phyloP scores from a whole-genome alignment of 164 flowering plant species.

The grape (Vitis vinifera) region ASM3070453v1 NC_081810.1:3697501-3698000 shows the following conservation, averaged over 20 bases:
- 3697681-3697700: constrained; percentile 87
- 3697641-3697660: constrained; percentile 85
- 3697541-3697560: neutral
- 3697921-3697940: neutral
- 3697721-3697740: constrained; percentile 86
- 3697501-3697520: too few species aligned
- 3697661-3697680: constrained; percentile 78
- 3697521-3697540: too few species aligned
- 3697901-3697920: neutral
- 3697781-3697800: constrained; percentile 71
- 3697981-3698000: too few species aligned
- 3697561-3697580: constrained; percentile 20
- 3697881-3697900: neutral
- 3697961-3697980: too few species aligned
- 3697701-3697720: constrained; percentile 76
- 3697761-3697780: constrained; percentile 75
- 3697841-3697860: constrained; percentile 88
- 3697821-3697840: constrained; percentile 87
- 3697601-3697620: constrained; percentile 62
- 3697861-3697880: constrained; percentile 76
- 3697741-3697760: constrained; percentile 95
- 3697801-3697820: constrained; percentile 86
- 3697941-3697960: neutral
- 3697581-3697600: constrained; percentile 93
- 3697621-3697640: constrained; percentile 95